Evolutionary conservation across 2,329 filamentous ascomycete genomes (phyloP).

Genomic region (Fusarium pseudocircinatum): DNA sequence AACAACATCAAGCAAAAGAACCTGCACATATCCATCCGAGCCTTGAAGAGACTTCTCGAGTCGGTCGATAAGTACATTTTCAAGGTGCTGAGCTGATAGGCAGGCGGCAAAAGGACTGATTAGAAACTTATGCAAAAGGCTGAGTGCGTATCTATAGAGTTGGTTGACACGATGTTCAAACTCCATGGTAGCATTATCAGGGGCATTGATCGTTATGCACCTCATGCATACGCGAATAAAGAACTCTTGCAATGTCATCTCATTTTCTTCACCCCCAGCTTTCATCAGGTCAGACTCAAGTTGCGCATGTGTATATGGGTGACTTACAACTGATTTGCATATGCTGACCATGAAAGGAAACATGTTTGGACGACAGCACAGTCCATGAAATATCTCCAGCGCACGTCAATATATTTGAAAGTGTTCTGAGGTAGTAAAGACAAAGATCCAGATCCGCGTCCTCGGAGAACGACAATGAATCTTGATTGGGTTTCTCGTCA

Average conservation of each 20-base stretch:
- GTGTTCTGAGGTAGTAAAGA: constrained; percentile 78
- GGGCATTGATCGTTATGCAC: constrained; percentile 58
- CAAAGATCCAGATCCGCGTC: constrained; percentile 80
- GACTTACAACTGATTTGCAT: constrained; percentile 61
- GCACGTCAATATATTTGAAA: constrained; percentile 78
- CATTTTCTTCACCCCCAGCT: constrained; percentile 63
- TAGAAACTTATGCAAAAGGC: constrained; percentile 75
- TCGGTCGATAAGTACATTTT: constrained; percentile 74
- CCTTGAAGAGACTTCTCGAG: constrained; percentile 69
- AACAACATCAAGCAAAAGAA: constrained; percentile 81
- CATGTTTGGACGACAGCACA: constrained; percentile 70
- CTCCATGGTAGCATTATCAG: constrained; percentile 35
- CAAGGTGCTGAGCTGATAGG: constrained; percentile 72
- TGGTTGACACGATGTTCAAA: constrained; percentile 63
- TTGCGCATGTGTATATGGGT: not conserved
- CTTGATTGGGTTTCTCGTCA: constrained; percentile 26
- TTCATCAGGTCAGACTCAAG: constrained; percentile 31
- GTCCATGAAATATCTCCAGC: constrained; percentile 74
- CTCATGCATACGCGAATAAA: constrained; percentile 72
- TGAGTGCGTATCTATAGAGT: constrained; percentile 76
- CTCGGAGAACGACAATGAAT: constrained; percentile 50
- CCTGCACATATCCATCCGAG: constrained; percentile 77
- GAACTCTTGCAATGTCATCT: constrained; percentile 72
- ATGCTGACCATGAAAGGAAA: constrained; percentile 42
- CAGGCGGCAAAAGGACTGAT: constrained; percentile 68